Conservation (phyloP, 2,329 filamentous ascomycete genomes). For the Colletotrichum spinosum region DNA sequence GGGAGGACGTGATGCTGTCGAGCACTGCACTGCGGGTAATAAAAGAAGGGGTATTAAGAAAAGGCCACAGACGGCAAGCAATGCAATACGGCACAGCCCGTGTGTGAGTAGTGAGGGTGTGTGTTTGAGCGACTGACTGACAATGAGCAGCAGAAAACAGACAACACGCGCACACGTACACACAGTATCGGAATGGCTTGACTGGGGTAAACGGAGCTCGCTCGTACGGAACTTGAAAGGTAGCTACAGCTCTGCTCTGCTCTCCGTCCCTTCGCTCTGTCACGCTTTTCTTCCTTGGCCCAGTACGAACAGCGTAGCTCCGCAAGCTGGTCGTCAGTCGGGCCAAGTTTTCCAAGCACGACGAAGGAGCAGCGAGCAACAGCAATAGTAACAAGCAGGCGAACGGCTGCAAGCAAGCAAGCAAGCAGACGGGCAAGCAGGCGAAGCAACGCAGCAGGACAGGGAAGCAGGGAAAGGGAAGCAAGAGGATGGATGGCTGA, state of each 20-base stretch:
- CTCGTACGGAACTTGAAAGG: neutral
- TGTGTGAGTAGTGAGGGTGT: conserved; percentile 1
- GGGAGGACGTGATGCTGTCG: conserved; percentile 26
- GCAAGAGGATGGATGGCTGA: conserved; percentile 29
- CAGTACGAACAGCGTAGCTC: too few species aligned
- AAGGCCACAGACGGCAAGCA: conserved; percentile 13
- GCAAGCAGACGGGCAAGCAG: conserved; percentile 17
- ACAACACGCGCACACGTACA: neutral
- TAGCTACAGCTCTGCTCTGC: conserved; percentile 13
- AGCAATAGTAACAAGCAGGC: conserved; percentile 1
- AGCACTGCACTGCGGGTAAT: conserved; percentile 7
- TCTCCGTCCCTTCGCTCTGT: conserved; percentile 1
- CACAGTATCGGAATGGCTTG: conserved; percentile 18
- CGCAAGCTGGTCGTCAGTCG: too few species aligned
- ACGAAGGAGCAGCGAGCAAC: neutral
- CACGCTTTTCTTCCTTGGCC: conserved; percentile 1
- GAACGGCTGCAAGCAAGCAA: neutral
- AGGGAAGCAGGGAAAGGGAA: conserved; percentile 17
- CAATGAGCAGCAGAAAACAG: conserved; percentile 16
- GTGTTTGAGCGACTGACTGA: conserved; percentile 14
- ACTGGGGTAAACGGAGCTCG: conserved; percentile 18
- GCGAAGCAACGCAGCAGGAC: conserved; percentile 8
- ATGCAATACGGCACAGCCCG: conserved; percentile 27
- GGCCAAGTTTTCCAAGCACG: too few species aligned
- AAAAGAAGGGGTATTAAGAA: neutral